These are phyloP conservation scores for Panicum miliaceum DNA, from an alignment of 176 grass and related monocot species.

Conservation along the genomic window DNA sequence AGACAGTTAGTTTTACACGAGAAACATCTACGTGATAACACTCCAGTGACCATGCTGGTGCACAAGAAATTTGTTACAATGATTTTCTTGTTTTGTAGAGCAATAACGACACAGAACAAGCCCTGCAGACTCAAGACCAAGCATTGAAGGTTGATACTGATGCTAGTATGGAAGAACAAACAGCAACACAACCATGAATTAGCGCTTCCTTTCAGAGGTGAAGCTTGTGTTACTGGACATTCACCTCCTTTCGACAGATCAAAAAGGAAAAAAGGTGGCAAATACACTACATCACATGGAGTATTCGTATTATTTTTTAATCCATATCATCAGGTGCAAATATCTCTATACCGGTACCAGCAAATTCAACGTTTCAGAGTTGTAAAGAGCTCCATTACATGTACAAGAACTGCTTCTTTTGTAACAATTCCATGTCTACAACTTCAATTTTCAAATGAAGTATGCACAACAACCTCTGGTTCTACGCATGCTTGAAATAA, in stretches of 20 bases:
- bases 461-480: background rate
- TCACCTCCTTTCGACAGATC: background rate
- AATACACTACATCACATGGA: background rate
- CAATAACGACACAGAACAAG: background rate
- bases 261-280: background rate
- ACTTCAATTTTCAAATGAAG: background rate
- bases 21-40: background rate
- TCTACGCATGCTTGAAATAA: background rate
- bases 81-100: constrained; percentile 30
- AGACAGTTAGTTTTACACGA: constrained; percentile 24
- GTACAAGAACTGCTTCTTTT: constrained; percentile 23
- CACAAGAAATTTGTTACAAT: background rate
- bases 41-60: background rate
- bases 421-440: constrained; percentile 13
- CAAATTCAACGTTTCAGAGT: constrained; percentile 6
- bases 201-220: background rate
- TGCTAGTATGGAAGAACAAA: constrained; percentile 22
- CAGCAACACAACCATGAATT: constrained; percentile 24
- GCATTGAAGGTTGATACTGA: background rate
- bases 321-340: background rate
- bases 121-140: background rate
- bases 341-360: constrained; percentile 15
- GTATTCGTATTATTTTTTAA: background rate
- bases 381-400: background rate
- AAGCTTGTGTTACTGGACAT: background rate